phyloP scores from a whole-genome alignment of 2,329 filamentous ascomycete genomes.

The Ophiostoma angusticollis region DNA sequence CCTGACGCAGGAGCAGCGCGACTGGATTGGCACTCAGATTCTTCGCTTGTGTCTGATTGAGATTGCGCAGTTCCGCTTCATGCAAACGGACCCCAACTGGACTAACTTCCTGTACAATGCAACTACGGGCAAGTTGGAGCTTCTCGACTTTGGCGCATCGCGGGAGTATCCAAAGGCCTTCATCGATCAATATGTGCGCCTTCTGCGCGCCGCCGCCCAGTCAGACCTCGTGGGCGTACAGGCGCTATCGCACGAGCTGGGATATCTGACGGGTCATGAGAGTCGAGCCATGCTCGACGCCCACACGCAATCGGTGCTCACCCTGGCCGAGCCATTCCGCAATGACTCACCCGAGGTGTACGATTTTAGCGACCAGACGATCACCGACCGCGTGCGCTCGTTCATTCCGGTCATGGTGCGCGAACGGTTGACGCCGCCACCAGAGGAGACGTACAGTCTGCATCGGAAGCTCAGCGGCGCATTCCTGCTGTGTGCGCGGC shows the following conservation, averaged over 20 bases:
- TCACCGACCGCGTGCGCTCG: conserved; percentile 79
- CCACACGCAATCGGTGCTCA: conserved; percentile 76
- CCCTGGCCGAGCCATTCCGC: conserved; percentile 83
- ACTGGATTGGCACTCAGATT: conserved; percentile 95
- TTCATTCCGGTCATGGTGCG: conserved; percentile 88
- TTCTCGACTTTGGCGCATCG: conserved; percentile 91
- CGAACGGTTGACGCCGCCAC: conserved; percentile 78
- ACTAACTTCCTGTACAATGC: conserved; percentile 94
- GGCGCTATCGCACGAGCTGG: conserved; percentile 59
- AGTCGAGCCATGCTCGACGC: conserved; percentile 77
- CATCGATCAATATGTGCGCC: conserved; percentile 63
- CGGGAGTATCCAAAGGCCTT: conserved; percentile 74
- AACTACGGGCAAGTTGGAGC: conserved; percentile 57
- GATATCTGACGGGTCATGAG: conserved; percentile 87
- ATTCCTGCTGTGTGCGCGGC: conserved; percentile 76
- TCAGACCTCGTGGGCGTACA: conserved; percentile 52
- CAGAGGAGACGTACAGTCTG: conserved; percentile 92
- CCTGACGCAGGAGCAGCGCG: conserved; percentile 70
- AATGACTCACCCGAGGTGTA: conserved; percentile 66
- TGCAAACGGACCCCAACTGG: conserved; percentile 99
- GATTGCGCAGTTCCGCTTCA: conserved; percentile 88
- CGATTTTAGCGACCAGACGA: conserved; percentile 88
- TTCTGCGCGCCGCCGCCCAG: conserved; percentile 68
- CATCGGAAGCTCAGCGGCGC: conserved; percentile 93
- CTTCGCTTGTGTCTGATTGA: conserved; percentile 84